These are phyloP conservation scores for Tarenaya hassleriana DNA, from an alignment of 345 rosid genomes.

Conservation along the genomic window DNA sequence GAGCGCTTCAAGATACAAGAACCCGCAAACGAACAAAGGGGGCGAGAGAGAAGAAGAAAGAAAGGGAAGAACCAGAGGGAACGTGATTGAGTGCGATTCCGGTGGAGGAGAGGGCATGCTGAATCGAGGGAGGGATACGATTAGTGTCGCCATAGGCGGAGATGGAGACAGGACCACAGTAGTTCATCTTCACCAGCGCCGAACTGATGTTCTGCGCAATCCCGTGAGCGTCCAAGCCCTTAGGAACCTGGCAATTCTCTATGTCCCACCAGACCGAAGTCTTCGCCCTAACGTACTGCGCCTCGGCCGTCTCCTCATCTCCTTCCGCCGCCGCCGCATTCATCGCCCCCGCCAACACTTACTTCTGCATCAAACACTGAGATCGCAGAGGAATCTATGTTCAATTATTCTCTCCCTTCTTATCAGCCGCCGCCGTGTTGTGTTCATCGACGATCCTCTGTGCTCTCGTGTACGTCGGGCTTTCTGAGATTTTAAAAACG, in stretches of 20 bases:
- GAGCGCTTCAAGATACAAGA: neutral
- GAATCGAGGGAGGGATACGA: constrained; percentile 51
- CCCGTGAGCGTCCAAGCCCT: constrained; percentile 56
- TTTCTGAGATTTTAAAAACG: too few species aligned
- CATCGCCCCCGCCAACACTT: constrained; percentile 15
- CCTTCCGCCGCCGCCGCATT: constrained; percentile 11
- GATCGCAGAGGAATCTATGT: too few species aligned
- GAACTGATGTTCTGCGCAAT: constrained; percentile 92
- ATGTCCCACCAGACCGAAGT: constrained; percentile 97
- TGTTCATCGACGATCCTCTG: too few species aligned
- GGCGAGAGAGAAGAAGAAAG: neutral
- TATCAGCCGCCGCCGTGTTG: too few species aligned
- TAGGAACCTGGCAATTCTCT: constrained; percentile 84
- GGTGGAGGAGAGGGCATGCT: constrained; percentile 79
- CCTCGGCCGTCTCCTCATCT: constrained; percentile 28
- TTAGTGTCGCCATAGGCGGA: constrained; percentile 85
- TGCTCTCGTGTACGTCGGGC: too few species aligned
- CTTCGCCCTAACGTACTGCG: constrained; percentile 64
- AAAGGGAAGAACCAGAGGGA: constrained; percentile 51
- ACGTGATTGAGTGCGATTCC: constrained; percentile 90
- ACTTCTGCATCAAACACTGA: too few species aligned
- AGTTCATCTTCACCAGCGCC: constrained; percentile 62
- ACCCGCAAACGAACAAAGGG: neutral
- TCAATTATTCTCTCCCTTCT: too few species aligned
- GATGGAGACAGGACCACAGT: constrained; percentile 74